Evolutionary conservation across 176 grass and related monocot genomes (phyloP).

Genomic region (Poa annua): DNA sequence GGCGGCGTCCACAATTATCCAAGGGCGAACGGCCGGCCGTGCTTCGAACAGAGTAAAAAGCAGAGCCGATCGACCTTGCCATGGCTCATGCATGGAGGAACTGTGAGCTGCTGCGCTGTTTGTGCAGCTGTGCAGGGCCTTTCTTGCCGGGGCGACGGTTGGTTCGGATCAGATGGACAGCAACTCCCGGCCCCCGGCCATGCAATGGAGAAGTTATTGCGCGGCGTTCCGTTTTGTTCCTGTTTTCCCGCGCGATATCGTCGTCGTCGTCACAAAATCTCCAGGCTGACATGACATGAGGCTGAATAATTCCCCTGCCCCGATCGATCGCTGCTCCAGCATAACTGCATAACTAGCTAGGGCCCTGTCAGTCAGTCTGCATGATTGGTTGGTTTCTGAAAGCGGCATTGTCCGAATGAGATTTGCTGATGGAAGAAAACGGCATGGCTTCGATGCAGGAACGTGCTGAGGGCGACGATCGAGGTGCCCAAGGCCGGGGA

Average conservation of each 20-base stretch:
- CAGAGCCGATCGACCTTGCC: background rate
- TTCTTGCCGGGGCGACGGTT: constrained; percentile 34
- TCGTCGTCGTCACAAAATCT: background rate
- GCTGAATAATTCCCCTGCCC: too few species aligned
- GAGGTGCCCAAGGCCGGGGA: constrained; percentile 85
- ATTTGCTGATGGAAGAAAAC: too few species aligned
- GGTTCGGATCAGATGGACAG: constrained; percentile 31
- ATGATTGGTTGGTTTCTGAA: too few species aligned
- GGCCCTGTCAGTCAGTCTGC: too few species aligned
- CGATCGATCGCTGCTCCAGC: background rate
- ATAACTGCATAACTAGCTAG: too few species aligned
- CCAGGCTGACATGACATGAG: background rate
- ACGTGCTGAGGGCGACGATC: constrained; percentile 89
- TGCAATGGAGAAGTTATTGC: constrained; percentile 26
- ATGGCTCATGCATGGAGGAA: background rate
- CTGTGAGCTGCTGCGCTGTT: background rate
- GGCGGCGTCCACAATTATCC: constrained; percentile 7
- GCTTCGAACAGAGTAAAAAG: background rate
- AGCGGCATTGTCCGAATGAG: background rate
- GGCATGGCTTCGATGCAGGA: constrained; percentile 45
- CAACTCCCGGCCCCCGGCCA: constrained; percentile 8
- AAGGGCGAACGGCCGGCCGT: background rate
- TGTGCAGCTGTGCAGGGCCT: constrained; percentile 26
- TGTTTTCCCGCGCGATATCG: background rate
- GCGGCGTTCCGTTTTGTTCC: background rate